Percentiles rank a stretch among this genome's conserved stretches.
phyloP scores from a whole-genome alignment of 225 moss, liverwort and hornwort species.

The Thuidium tamariscinum region DNA sequence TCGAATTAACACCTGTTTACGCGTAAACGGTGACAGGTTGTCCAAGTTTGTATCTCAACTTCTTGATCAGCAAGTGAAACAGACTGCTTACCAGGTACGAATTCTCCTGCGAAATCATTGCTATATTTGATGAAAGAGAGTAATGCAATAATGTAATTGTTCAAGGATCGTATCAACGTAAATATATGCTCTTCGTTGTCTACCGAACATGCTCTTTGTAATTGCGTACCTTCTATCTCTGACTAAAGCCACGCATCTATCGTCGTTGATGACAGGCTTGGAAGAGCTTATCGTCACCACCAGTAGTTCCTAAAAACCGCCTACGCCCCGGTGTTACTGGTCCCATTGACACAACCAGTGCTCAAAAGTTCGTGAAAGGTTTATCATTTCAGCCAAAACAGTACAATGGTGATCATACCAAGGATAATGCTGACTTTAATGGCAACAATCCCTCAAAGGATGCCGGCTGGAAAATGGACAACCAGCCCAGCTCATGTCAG shows the following conservation, averaged over 20 bases:
- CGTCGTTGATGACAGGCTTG: slow-evolving; percentile 47
- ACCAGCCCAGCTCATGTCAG: neutral
- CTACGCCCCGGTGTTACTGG: slow-evolving; percentile 78
- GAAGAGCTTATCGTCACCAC: slow-evolving; percentile 43
- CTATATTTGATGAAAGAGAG: neutral
- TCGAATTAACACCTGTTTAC: neutral
- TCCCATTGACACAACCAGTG: slow-evolving; percentile 31
- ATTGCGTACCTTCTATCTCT: neutral
- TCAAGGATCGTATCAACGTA: neutral
- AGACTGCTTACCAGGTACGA: slow-evolving; percentile 47
- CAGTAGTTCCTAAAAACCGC: slow-evolving; percentile 33
- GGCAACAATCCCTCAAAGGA: neutral
- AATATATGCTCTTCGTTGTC: neutral
- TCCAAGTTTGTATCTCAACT: slow-evolving; percentile 20
- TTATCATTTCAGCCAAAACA: slow-evolving; percentile 11
- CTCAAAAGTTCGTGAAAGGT: slow-evolving; percentile 19
- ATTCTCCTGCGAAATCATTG: neutral
- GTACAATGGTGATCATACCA: neutral
- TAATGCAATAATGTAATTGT: neutral
- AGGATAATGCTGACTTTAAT: neutral
- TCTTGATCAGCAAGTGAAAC: slow-evolving; percentile 35
- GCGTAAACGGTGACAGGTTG: slow-evolving; percentile 26
- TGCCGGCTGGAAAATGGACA: slow-evolving; percentile 3
- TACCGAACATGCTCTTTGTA: neutral
- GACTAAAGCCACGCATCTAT: neutral